Conservation (phyloP, 768 basidiomycete species). For the Podaxis sp. region DNA sequence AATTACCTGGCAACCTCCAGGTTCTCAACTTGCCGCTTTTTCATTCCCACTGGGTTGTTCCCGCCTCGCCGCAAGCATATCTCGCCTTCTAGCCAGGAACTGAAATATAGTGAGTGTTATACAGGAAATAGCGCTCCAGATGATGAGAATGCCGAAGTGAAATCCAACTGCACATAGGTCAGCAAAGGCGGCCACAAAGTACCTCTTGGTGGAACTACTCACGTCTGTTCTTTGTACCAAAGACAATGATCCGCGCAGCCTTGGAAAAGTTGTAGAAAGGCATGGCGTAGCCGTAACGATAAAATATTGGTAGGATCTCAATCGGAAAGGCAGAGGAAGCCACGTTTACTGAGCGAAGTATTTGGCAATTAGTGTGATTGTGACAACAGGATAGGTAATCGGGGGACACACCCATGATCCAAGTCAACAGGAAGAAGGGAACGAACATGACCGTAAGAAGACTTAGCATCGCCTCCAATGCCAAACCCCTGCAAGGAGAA, state of each 20-base stretch:
- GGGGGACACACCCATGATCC: constrained; percentile 55
- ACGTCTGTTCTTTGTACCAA: constrained; percentile 58
- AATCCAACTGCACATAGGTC: constrained; percentile 44
- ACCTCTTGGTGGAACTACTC: constrained; percentile 18
- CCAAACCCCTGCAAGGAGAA: constrained; percentile 46
- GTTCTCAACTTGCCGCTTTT: neutral
- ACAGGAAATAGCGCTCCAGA: constrained; percentile 55
- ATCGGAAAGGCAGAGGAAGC: constrained; percentile 56
- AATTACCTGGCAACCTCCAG: neutral
- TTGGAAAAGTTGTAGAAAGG: constrained; percentile 66
- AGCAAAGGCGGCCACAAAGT: neutral
- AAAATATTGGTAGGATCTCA: constrained; percentile 50
- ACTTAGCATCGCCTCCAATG: constrained; percentile 58
- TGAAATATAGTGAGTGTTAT: constrained; percentile 53
- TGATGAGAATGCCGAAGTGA: constrained; percentile 61
- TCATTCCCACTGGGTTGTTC: neutral
- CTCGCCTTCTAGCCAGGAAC: constrained; percentile 33
- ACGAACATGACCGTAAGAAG: constrained; percentile 52
- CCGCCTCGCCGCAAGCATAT: constrained; percentile 11
- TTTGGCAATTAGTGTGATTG: neutral
- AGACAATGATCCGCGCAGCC: constrained; percentile 55
- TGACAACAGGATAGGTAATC: neutral
- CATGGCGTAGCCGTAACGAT: constrained; percentile 59
- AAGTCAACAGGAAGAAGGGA: constrained; percentile 60
- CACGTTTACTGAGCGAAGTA: constrained; percentile 46